A percentile compares a stretch with the other conserved stretches of the same genome.
Conservation (phyloP, 768 basidiomycete species). For the Pulveroboletus sp. region DNA sequence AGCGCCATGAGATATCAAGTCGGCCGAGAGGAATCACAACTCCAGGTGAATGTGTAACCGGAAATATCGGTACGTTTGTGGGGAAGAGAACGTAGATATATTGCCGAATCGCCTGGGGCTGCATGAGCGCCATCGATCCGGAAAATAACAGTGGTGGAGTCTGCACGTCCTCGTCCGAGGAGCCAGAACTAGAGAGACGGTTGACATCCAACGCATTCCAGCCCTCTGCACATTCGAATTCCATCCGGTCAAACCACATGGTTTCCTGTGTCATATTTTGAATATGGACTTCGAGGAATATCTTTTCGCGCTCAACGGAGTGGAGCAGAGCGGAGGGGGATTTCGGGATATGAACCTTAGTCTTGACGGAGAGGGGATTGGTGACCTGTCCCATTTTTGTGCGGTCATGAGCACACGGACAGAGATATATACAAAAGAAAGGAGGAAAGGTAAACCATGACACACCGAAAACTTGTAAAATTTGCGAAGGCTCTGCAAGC, state of each 20-base stretch:
- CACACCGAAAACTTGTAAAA: constrained; percentile 89
- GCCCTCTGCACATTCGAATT: constrained; percentile 65
- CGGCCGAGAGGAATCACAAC: constrained; percentile 75
- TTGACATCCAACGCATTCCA: constrained; percentile 62
- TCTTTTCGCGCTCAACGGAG: constrained; percentile 62
- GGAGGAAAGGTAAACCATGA: constrained; percentile 6
- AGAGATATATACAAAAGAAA: not conserved
- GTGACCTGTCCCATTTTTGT: constrained; percentile 53
- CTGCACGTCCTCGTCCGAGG: constrained; percentile 7
- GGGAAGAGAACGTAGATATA: constrained; percentile 81
- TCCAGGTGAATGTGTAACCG: constrained; percentile 57
- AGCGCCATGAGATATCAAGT: constrained; percentile 85
- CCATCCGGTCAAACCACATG: constrained; percentile 78
- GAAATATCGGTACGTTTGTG: constrained; percentile 37
- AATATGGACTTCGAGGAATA: constrained; percentile 90
- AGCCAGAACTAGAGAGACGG: constrained; percentile 13
- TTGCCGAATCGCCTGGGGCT: constrained; percentile 82
- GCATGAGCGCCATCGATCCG: constrained; percentile 64
- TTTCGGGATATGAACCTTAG: constrained; percentile 77
- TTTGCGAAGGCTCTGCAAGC: constrained; percentile 70
- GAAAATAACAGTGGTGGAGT: constrained; percentile 44
- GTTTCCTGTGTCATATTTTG: constrained; percentile 80
- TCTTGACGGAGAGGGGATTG: constrained; percentile 94
- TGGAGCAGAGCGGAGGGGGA: constrained; percentile 70
- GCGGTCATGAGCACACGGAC: not conserved